Percentiles rank a stretch among this genome's conserved stretches.
phyloP scores from a whole-genome alignment of 2,329 filamentous ascomycete species.

The Aspergillus alliaceus region DNA sequence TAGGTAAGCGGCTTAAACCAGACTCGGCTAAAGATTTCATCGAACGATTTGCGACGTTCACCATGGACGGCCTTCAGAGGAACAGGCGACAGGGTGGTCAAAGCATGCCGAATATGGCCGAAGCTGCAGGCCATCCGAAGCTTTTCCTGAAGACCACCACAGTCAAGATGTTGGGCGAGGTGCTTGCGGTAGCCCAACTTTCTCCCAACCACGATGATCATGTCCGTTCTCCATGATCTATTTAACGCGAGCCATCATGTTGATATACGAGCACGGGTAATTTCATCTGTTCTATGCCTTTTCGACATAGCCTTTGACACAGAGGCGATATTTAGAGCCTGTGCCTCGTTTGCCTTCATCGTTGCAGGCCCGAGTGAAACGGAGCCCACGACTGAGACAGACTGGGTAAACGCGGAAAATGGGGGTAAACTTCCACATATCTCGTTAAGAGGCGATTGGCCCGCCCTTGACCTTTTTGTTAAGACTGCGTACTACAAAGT shows the following conservation, averaged over 20 bases:
- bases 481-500: conserved; percentile 1
- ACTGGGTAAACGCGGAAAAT: conserved; percentile 14
- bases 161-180: conserved; percentile 17
- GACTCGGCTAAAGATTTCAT: conserved; percentile 7
- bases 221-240: conserved; percentile 9
- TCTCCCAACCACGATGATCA: not conserved
- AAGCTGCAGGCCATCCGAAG: not conserved
- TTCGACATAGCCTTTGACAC: conserved; percentile 1
- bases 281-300: conserved; percentile 11
- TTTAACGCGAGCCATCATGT: conserved; percentile 10
- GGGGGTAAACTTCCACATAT: conserved; percentile 8
- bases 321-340: not conserved
- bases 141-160: conserved; percentile 17
- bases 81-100: not conserved
- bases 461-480: conserved; percentile 12
- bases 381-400: conserved; percentile 2
- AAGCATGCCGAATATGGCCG: not conserved
- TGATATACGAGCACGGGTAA: conserved; percentile 13
- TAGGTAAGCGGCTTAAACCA: conserved; percentile 8
- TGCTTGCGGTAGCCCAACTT: conserved; percentile 12
- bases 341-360: conserved; percentile 3
- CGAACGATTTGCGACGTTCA: conserved; percentile 3
- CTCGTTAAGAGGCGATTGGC: not conserved
- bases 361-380: conserved; percentile 15
- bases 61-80: not conserved